Conservation (phyloP, 192 early-diverging fungal genomes). For the Thamnidium elegans region DNA sequence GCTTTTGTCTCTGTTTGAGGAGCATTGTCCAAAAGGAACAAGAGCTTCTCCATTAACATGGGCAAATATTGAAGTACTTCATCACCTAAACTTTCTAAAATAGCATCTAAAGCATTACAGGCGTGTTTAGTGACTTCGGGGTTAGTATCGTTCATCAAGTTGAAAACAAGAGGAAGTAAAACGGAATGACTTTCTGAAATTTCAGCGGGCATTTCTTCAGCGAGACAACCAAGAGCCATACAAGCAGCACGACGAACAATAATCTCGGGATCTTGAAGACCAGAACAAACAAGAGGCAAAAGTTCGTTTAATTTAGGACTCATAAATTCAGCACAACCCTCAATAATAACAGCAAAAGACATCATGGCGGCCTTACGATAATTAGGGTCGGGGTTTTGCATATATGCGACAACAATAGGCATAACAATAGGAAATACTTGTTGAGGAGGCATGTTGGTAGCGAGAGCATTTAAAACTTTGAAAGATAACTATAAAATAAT, state of each 20-base stretch:
- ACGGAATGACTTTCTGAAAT: constrained; percentile 75
- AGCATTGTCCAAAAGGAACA: constrained; percentile 68
- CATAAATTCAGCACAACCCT: constrained; percentile 84
- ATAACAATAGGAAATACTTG: constrained; percentile 81
- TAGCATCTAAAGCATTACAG: constrained; percentile 79
- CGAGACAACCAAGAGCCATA: constrained; percentile 76
- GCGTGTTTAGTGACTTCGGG: constrained; percentile 72
- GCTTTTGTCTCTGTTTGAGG: constrained; percentile 64
- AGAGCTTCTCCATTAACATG: constrained; percentile 75
- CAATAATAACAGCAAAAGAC: constrained; percentile 73
- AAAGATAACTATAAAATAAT: constrained; percentile 39
- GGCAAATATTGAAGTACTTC: constrained; percentile 79
- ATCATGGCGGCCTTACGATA: constrained; percentile 87
- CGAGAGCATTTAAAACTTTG: constrained; percentile 71
- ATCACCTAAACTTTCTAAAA: constrained; percentile 78
- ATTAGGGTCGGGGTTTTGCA: constrained; percentile 69
- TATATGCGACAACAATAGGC: constrained; percentile 67
- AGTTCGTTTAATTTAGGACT: constrained; percentile 72
- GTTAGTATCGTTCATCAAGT: constrained; percentile 74
- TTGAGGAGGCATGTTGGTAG: constrained; percentile 80
- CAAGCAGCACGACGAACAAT: constrained; percentile 82
- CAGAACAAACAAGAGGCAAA: constrained; percentile 66
- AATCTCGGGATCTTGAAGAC: constrained; percentile 75
- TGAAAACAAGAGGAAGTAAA: constrained; percentile 81
- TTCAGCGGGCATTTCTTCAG: constrained; percentile 76